These are phyloP conservation scores for Epicoccum nigrum DNA, from an alignment of 2,329 filamentous ascomycete genomes.

Conservation along the genomic window DNA sequence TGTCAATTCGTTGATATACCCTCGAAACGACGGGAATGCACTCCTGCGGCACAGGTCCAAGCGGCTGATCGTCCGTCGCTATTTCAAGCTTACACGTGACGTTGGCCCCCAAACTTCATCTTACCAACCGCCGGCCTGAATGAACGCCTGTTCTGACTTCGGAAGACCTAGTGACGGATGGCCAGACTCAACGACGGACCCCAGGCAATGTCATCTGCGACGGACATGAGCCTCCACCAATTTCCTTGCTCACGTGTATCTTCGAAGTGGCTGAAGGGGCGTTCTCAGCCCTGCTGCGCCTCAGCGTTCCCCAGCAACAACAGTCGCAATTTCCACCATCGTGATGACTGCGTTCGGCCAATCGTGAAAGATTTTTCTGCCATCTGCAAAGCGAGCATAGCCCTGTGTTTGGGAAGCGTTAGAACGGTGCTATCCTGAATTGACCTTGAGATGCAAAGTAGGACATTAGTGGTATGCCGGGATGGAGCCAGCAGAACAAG, in stretches of 20 bases:
- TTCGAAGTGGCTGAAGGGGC: conserved; percentile 19
- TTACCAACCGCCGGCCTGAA: not conserved
- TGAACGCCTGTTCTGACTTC: not conserved
- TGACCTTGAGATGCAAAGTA: not conserved
- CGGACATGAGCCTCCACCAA: conserved; percentile 10
- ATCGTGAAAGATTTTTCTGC: conserved; percentile 36
- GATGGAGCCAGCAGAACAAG: not conserved
- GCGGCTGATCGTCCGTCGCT: conserved; percentile 15
- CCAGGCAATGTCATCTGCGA: not conserved
- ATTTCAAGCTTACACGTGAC: conserved; percentile 5
- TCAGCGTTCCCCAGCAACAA: conserved; percentile 1
- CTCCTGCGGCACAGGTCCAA: conserved; percentile 26
- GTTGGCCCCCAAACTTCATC: conserved; percentile 1
- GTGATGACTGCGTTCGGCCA: conserved; percentile 17
- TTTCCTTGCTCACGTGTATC: conserved; percentile 13
- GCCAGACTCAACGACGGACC: conserved; percentile 1
- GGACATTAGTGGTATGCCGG: not conserved
- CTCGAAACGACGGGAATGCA: conserved; percentile 17
- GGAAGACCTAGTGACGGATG: not conserved
- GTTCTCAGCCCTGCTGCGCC: conserved; percentile 22
- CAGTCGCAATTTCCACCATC: not conserved
- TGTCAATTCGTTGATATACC: conserved; percentile 15
- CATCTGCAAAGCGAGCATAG: conserved; percentile 30
- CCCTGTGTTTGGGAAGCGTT: conserved; percentile 22
- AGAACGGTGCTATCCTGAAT: not conserved